phyloP scores from a whole-genome alignment of 495 filamentous ascomycete genomes.

The Tuber umbilicatum region DNA sequence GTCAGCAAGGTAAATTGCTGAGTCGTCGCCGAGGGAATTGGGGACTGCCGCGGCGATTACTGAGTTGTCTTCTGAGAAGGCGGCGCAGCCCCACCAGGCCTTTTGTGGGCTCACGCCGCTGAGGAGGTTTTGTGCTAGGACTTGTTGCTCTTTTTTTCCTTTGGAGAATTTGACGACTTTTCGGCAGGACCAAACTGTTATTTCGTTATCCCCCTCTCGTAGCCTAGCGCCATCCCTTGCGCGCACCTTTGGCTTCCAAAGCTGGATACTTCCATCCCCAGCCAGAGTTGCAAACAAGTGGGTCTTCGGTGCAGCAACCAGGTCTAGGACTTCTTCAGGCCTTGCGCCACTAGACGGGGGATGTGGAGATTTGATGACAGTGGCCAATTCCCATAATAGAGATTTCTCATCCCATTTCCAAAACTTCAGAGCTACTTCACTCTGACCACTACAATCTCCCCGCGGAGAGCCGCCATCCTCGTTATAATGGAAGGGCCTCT shows the following conservation, averaged over 20 bases:
- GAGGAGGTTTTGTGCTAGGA: slow-evolving; percentile 28
- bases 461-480: slow-evolving; percentile 45
- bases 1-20: slow-evolving; percentile 56
- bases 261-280: slow-evolving; percentile 64
- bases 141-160: slow-evolving; percentile 41
- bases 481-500: slow-evolving; percentile 44
- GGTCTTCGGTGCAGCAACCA: slow-evolving; percentile 59
- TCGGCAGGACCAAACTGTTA: slow-evolving; percentile 68
- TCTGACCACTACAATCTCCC: slow-evolving; percentile 19
- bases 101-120: slow-evolving; percentile 6
- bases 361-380: slow-evolving; percentile 79
- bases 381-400: slow-evolving; percentile 63
- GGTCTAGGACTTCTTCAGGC: slow-evolving; percentile 58
- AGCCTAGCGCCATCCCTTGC: slow-evolving; percentile 23
- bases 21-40: slow-evolving; percentile 46
- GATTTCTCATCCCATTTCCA: slow-evolving; percentile 68
- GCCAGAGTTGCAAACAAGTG: slow-evolving; percentile 77
- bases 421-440: slow-evolving; percentile 78
- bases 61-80: slow-evolving; percentile 83
- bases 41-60: slow-evolving; percentile 56
- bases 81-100: slow-evolving; percentile 50
- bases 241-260: slow-evolving; percentile 67
- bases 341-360: slow-evolving; percentile 43
- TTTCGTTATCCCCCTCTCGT: slow-evolving; percentile 42
- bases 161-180: slow-evolving; percentile 52